Evolutionary conservation across 2,329 filamentous ascomycete genomes (phyloP).

Genomic region (Aspergillus fructus): DNA sequence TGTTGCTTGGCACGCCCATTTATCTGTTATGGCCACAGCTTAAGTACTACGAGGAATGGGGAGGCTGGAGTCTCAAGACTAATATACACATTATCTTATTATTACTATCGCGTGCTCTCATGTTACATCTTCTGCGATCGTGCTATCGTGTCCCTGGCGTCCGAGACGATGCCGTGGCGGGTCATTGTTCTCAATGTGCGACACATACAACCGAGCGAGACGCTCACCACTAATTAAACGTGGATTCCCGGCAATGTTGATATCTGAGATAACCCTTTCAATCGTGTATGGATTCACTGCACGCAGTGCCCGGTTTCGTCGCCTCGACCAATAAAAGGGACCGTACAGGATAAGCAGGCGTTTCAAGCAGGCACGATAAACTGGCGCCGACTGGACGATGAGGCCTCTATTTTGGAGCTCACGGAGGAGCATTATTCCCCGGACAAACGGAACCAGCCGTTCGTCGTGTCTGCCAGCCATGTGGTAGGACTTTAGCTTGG

Average conservation of each 20-base stretch:
- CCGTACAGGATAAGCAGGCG: conserved; percentile 41
- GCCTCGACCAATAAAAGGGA: conserved; percentile 24
- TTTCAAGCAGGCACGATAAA: conserved; percentile 34
- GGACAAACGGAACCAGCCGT: conserved; percentile 38
- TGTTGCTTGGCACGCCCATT: conserved; percentile 5
- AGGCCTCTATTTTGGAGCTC: conserved; percentile 38
- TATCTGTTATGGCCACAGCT: no score
- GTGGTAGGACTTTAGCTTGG: conserved; percentile 20
- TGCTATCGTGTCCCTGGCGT: background rate
- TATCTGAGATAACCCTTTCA: conserved; percentile 31
- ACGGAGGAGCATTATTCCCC: conserved; percentile 41
- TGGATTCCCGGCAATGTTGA: conserved; percentile 30
- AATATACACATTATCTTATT: background rate
- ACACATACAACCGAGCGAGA: no score
- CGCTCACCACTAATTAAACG: conserved; percentile 27
- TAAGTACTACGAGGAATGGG: no score
- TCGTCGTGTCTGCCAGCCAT: conserved; percentile 18
- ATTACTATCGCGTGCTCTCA: background rate
- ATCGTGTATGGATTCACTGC: conserved; percentile 35
- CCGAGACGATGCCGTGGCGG: background rate
- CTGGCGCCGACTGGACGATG: conserved; percentile 26
- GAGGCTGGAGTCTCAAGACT: background rate
- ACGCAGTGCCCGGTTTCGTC: conserved; percentile 35
- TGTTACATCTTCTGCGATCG: no score
- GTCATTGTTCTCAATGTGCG: no score